Percentiles rank a stretch among this genome's conserved stretches.
phyloP scores from a whole-genome alignment of 1,284 basidiomycete species.

The Pascua sp. region DNA sequence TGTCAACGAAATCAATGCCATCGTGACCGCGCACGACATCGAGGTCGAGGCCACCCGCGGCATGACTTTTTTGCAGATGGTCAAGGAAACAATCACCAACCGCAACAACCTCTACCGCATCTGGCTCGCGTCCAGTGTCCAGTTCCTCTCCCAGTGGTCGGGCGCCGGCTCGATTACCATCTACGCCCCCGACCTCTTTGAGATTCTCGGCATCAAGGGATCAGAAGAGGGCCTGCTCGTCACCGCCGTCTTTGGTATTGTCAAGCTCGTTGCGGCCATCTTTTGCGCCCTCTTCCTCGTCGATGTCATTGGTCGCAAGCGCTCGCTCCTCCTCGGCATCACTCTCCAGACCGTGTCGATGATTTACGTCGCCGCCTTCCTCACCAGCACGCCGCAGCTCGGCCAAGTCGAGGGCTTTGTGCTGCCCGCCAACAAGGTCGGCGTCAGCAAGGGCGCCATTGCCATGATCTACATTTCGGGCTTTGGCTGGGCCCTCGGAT shows the following conservation, averaged over 20 bases:
- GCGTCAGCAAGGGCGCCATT: conserved; percentile 1
- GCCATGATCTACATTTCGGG: conserved; percentile 16
- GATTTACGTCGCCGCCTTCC: conserved; percentile 12
- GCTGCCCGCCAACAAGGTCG: neutral
- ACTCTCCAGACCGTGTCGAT: conserved; percentile 9
- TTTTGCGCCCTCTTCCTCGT: conserved; percentile 14
- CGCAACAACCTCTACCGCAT: conserved; percentile 7
- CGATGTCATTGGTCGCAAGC: conserved; percentile 15
- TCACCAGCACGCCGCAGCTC: conserved; percentile 4
- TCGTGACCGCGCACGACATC: conserved; percentile 14
- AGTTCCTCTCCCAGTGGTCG: conserved; percentile 16
- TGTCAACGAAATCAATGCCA: conserved; percentile 22
- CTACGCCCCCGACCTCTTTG: conserved; percentile 12
- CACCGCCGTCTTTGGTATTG: conserved; percentile 13
- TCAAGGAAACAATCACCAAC: conserved; percentile 7
- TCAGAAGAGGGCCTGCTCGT: conserved; percentile 6
- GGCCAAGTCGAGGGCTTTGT: conserved; percentile 2
- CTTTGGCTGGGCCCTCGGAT: conserved; percentile 11
- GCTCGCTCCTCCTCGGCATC: conserved; percentile 11
- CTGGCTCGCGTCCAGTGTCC: conserved; percentile 7
- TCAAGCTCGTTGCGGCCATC: conserved; percentile 11
- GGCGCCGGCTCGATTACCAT: conserved; percentile 16
- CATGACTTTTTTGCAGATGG: conserved; percentile 1
- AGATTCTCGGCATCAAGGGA: conserved; percentile 11
- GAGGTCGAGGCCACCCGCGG: conserved; percentile 10